Percentiles rank a stretch among this genome's conserved stretches.
These are phyloP conservation scores for Phytopythium sindhum DNA, from an alignment of 352 stramenopile genomes.

Conservation along the genomic window DNA sequence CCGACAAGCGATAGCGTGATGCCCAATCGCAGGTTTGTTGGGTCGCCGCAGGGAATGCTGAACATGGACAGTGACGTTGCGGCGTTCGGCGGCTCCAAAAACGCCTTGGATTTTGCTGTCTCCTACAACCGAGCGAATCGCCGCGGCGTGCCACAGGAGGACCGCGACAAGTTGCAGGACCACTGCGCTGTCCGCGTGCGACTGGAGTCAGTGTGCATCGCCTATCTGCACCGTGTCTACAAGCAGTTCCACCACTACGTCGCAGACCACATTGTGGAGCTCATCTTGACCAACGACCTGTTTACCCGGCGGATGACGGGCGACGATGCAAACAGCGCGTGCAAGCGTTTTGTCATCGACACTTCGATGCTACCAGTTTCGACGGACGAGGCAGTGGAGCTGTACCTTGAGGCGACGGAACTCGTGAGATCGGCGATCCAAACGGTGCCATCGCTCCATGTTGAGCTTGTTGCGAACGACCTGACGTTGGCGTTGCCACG, in stretches of 20 bases:
- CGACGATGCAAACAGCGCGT: constrained; percentile 28
- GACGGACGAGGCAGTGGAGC: constrained; percentile 28
- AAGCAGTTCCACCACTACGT: constrained; percentile 85
- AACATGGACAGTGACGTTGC: constrained; percentile 31
- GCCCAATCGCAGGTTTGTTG: constrained; percentile 69
- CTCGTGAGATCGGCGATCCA: constrained; percentile 12
- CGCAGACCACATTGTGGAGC: constrained; percentile 41
- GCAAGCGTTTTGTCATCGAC: constrained; percentile 32
- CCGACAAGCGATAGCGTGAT: constrained; percentile 27
- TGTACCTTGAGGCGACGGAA: constrained; percentile 28
- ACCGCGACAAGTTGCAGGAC: constrained; percentile 1
- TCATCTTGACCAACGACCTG: constrained; percentile 19
- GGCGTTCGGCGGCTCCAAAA: constrained; percentile 51
- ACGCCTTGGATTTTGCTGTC: constrained; percentile 66
- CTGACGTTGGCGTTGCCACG: constrained; percentile 72
- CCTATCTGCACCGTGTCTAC: constrained; percentile 83
- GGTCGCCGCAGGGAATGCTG: constrained; percentile 51
- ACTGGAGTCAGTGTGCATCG: constrained; percentile 76
- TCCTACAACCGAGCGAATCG: constrained; percentile 11
- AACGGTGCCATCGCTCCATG: constrained; percentile 22
- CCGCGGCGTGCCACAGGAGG: neutral
- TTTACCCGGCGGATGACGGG: constrained; percentile 26
- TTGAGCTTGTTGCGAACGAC: constrained; percentile 80
- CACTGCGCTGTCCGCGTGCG: constrained; percentile 40
- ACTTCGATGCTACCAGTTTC: constrained; percentile 31